These are phyloP conservation scores for Eutrema yunnanense DNA, from an alignment of 345 rosid genomes.

Conservation along the genomic window DNA sequence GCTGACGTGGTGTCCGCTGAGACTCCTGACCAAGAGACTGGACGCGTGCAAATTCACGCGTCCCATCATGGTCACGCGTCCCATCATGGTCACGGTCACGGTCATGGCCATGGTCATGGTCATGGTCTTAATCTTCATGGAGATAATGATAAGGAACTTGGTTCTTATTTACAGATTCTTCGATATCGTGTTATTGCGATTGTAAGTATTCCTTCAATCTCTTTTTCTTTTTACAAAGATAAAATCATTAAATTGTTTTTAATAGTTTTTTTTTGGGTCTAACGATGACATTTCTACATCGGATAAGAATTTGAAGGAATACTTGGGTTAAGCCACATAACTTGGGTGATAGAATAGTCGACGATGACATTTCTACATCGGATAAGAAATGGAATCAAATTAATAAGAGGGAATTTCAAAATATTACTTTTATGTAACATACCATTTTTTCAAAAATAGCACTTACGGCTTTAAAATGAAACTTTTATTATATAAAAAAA, in stretches of 20 bases:
- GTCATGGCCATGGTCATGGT: slow-evolving; percentile 7
- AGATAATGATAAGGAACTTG: slow-evolving; percentile 8
- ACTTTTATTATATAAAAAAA: too few species aligned
- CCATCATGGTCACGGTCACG: too few species aligned
- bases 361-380: not conserved
- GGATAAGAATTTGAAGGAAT: not conserved
- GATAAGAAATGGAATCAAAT: not conserved
- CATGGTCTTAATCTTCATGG: slow-evolving; percentile 23
- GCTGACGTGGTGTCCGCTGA: slow-evolving; percentile 7
- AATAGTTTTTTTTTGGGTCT: not conserved
- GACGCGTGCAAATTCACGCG: not conserved
- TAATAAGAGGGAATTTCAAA: too few species aligned
- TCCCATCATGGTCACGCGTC: slow-evolving; percentile 30
- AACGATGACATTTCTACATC: not conserved
- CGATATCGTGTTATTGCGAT: slow-evolving; percentile 44
- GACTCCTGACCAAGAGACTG: slow-evolving; percentile 26
- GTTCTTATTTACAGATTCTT: slow-evolving; percentile 28
- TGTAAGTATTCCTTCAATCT: slow-evolving; percentile 18
- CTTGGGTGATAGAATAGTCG: too few species aligned
- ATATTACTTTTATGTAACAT: not conserved
- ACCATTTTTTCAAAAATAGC: too few species aligned
- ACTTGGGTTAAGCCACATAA: too few species aligned
- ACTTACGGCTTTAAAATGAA: too few species aligned
- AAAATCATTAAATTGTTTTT: not conserved
- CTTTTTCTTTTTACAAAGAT: not conserved